Evolutionary conservation across 202 grass and related monocot species (phyloP).

Genomic region (Hordeum pubiflorum): DNA sequence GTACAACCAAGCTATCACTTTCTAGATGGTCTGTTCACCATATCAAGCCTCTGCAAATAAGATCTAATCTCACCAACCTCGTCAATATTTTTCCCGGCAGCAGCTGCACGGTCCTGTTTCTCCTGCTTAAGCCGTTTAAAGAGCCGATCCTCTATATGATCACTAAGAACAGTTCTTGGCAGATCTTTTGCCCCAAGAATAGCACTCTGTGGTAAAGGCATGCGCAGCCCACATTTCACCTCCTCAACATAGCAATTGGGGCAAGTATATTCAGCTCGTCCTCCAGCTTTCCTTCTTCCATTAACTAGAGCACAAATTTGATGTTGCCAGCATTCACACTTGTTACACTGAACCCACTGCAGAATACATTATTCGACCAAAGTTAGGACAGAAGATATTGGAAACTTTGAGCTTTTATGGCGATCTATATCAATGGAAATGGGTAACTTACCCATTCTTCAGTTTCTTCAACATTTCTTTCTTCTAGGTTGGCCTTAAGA

Average conservation of each 20-base stretch:
- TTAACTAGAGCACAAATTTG: slow-evolving; percentile 97
- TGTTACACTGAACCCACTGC: slow-evolving; percentile 99
- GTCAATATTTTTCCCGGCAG: slow-evolving; percentile 29
- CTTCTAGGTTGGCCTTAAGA: slow-evolving; percentile 66
- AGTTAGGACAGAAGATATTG: no score
- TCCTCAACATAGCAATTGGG: slow-evolving; percentile 79
- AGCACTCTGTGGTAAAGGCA: slow-evolving; percentile 79
- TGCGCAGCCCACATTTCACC: slow-evolving; percentile 66
- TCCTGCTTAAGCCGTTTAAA: slow-evolving; percentile 69
- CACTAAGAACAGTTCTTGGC: slow-evolving; percentile 82
- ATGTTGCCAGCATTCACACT: slow-evolving; percentile 98
- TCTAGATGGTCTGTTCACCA: no score
- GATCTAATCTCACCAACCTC: slow-evolving; percentile 83
- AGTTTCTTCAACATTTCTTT: slow-evolving; percentile 96
- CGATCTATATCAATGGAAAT: slow-evolving; percentile 27
- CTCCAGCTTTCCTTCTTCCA: slow-evolving; percentile 87
- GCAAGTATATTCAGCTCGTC: slow-evolving; percentile 94
- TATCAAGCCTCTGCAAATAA: no score
- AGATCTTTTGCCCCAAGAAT: slow-evolving; percentile 98
- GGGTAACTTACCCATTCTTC: slow-evolving; percentile 85
- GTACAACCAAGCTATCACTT: no score
- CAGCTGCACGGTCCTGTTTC: slow-evolving; percentile 63
- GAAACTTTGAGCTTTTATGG: no score
- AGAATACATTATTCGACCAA: slow-evolving; percentile 27
- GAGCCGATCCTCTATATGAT: slow-evolving; percentile 84